Evolutionary conservation across 306 rosid species (phyloP).

Genomic region (Fragaria ananassa): DNA sequence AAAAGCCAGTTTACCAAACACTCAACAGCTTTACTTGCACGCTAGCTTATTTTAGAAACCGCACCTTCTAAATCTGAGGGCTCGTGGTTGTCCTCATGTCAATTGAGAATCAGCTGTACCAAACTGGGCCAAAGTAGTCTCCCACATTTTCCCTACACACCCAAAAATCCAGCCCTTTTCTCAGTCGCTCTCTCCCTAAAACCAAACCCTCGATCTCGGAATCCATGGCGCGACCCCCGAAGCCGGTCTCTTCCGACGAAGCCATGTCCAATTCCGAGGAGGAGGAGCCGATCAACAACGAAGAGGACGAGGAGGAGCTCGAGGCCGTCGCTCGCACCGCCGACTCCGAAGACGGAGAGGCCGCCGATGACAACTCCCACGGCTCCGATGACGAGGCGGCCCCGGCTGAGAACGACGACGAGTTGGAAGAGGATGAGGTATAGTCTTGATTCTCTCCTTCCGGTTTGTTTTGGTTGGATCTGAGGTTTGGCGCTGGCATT

Average conservation of each 20-base stretch:
- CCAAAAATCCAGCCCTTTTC: neutral
- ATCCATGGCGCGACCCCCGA: constrained; percentile 64
- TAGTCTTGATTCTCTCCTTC: neutral
- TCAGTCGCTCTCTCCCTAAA: neutral
- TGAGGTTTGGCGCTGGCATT: neutral
- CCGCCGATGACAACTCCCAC: constrained; percentile 28
- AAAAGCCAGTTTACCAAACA: too few relatives aligned
- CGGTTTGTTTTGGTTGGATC: constrained; percentile 24
- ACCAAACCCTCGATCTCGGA: constrained; percentile 59
- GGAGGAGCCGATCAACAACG: constrained; percentile 53
- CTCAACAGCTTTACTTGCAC: too few relatives aligned
- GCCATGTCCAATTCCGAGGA: constrained; percentile 53
- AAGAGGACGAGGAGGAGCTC: constrained; percentile 86
- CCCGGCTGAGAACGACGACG: constrained; percentile 36
- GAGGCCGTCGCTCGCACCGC: constrained; percentile 89
- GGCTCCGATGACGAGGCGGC: constrained; percentile 37
- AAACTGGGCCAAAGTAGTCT: too few relatives aligned
- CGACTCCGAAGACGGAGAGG: constrained; percentile 57
- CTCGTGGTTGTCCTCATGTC: too few relatives aligned
- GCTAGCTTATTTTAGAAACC: too few relatives aligned
- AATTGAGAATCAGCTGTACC: too few relatives aligned
- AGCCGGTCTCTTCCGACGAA: constrained; percentile 71
- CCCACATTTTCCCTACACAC: neutral
- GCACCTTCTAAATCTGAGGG: too few relatives aligned
- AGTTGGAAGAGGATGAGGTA: constrained; percentile 54